These are phyloP conservation scores for Tranzscheliella williamsii DNA, from an alignment of 1,284 basidiomycete species.

Conservation along the genomic window DNA sequence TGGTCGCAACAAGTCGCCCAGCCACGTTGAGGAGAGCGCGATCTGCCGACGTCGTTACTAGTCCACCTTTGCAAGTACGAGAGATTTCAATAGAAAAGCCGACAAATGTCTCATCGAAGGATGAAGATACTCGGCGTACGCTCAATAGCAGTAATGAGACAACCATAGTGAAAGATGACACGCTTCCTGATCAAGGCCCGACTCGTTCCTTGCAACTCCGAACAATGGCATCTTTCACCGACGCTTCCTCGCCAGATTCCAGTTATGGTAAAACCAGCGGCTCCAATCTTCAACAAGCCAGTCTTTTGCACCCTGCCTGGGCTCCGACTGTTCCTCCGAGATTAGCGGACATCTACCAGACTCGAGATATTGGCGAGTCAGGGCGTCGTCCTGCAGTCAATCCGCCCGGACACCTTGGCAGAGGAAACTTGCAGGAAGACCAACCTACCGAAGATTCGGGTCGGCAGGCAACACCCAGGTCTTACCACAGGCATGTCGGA, in stretches of 20 bases:
- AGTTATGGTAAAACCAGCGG: background rate
- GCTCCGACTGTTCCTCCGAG: background rate
- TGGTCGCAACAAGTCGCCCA: too few relatives aligned
- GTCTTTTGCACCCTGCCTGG: background rate
- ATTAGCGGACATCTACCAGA: too few relatives aligned
- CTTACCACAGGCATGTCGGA: slow-evolving; percentile 9
- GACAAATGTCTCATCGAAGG: background rate
- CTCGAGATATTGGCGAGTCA: too few relatives aligned
- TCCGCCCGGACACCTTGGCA: too few relatives aligned
- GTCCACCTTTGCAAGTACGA: background rate
- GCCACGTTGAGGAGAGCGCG: background rate
- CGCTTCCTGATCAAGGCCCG: too few relatives aligned
- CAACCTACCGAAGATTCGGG: background rate
- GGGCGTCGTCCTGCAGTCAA: too few relatives aligned
- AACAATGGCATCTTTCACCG: slow-evolving; percentile 9
- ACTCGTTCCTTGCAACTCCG: background rate
- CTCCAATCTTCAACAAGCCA: background rate
- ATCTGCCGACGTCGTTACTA: too few relatives aligned
- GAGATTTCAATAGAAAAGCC: too few relatives aligned
- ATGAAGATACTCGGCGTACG: slow-evolving; percentile 1
- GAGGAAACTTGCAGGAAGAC: too few relatives aligned
- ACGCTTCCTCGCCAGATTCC: background rate
- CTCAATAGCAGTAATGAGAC: slow-evolving; percentile 19
- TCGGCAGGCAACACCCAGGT: background rate
- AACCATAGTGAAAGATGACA: slow-evolving; percentile 11